Evolutionary conservation across 371 early-diverging fungal genomes (phyloP), one percentile per base, ranked within the genome.

Genomic region (Lichtheimia ornata): DNA sequence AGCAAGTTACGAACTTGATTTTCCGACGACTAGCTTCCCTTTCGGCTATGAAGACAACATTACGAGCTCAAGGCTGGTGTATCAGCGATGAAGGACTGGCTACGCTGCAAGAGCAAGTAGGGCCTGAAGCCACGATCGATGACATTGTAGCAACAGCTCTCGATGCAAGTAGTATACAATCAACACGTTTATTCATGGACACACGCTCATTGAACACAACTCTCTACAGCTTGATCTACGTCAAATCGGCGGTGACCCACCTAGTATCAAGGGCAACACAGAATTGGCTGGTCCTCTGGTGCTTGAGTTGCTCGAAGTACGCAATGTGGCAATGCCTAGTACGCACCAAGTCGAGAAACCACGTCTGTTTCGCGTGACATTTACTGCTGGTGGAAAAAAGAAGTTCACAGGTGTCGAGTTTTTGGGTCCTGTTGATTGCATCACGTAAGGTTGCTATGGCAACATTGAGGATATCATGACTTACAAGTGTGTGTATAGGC

Each of bases 331-430:
- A 1, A 58, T 71, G 40, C 80, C 80, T 0, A 59, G 62, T 24
- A 62, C 58, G 1, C 65, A 79, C 52, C 77, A 77, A 61, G 58
- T 56, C 2, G 73, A 74, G 50, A 61, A 58, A 13, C 80, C 80
- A n/a, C 61, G 80, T 25, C 47, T 74, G 30, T 35, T 80, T 13
- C 67, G 66, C 9, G 51, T 73, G 9, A 42, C 47, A 4, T 77
- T 77, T 24, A 75, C 77, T 2, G 80, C 75, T 41, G 78, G 78
- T 12, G 63, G 71, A 9, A 72, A 72, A 41, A 73, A 69, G 56
- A 77, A 77, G 50, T 63, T 61, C 17, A 71, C 63, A 55, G 77
- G 70, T 0, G 67, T 70, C 2, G 80, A 80, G 54, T 57, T 66
- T 11, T 40, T 65, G 24, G 73, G 74, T 12, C 64, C 62, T 40